Conservation (phyloP, 2,329 filamentous ascomycete species). For the Colletotrichum incanum region DNA sequence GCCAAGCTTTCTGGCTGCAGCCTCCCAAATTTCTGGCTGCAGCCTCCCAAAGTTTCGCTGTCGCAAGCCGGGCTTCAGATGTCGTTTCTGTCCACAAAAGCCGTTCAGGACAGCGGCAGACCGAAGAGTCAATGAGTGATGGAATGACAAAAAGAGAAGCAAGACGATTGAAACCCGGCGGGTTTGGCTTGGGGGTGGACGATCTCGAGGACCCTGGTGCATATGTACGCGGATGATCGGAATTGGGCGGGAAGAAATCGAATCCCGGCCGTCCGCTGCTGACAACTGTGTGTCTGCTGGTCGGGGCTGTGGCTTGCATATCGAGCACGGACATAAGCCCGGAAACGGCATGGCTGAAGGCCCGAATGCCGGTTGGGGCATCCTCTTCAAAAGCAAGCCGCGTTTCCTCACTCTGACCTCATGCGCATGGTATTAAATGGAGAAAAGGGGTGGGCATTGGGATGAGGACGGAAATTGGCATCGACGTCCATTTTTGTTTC, state of each 20-base stretch:
- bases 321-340: background rate
- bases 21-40: background rate
- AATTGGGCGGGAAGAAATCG: background rate
- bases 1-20: conserved; percentile 16
- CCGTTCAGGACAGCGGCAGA: background rate
- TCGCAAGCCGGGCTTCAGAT: conserved; percentile 26
- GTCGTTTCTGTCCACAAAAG: background rate
- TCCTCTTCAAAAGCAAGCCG: background rate
- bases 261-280: conserved; percentile 15
- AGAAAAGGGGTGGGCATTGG: no score
- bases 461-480: background rate
- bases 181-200: conserved; percentile 14
- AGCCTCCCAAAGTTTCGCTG: background rate
- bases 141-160: conserved; percentile 8
- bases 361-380: conserved; percentile 13
- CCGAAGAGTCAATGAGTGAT: background rate
- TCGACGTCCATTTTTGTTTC: background rate
- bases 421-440: background rate
- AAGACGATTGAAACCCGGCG: conserved; percentile 24
- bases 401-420: background rate
- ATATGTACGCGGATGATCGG: conserved; percentile 23
- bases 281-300: background rate
- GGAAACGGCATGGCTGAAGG: background rate
- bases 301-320: background rate
- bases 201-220: conserved; percentile 21